A percentile compares a stretch with the other conserved stretches of the same genome.
These are phyloP conservation scores for Nannochloropsis oceanica DNA, from an alignment of 108 stramenopile species.

Conservation along the genomic window DNA sequence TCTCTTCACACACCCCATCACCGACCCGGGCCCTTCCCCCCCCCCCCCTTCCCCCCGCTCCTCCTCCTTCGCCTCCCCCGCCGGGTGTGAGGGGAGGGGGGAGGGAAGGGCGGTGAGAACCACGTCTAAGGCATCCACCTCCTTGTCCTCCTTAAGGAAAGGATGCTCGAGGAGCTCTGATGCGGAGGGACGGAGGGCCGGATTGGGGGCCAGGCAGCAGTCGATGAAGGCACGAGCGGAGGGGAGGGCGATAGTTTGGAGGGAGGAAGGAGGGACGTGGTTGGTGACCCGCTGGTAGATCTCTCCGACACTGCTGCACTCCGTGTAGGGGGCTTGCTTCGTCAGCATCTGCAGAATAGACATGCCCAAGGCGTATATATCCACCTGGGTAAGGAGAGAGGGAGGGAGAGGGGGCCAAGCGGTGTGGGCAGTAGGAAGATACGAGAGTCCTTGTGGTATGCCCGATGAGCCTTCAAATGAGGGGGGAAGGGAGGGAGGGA, in stretches of 20 bases:
- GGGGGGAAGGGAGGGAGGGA: background rate
- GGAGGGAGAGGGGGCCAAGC: background rate
- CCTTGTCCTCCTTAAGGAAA: slow-evolving; percentile 19
- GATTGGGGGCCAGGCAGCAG: slow-evolving; percentile 57
- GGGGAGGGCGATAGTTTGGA: slow-evolving; percentile 51
- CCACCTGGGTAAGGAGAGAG: slow-evolving; percentile 34
- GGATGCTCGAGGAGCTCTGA: slow-evolving; percentile 11
- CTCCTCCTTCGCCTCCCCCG: background rate
- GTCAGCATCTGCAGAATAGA: slow-evolving; percentile 90
- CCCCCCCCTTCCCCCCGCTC: background rate
- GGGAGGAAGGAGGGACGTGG: slow-evolving; percentile 63
- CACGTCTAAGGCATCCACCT: slow-evolving; percentile 5
- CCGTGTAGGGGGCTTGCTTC: slow-evolving; percentile 80
- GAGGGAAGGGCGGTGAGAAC: background rate
- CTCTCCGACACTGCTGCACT: slow-evolving; percentile 55
- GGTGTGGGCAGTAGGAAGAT: background rate
- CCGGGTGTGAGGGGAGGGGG: too few species aligned
- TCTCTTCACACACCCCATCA: background rate
- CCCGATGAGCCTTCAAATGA: background rate
- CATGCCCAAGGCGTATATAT: slow-evolving; percentile 98
- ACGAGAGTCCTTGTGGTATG: too few species aligned
- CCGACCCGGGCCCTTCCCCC: background rate
- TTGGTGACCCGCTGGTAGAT: slow-evolving; percentile 82
- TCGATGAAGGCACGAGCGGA: slow-evolving; percentile 69
- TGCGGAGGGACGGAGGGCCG: slow-evolving; percentile 35